These are phyloP conservation scores for Melanopsichium pennsylvanicum DNA, from an alignment of 1,284 basidiomycete species.

Conservation along the genomic window DNA sequence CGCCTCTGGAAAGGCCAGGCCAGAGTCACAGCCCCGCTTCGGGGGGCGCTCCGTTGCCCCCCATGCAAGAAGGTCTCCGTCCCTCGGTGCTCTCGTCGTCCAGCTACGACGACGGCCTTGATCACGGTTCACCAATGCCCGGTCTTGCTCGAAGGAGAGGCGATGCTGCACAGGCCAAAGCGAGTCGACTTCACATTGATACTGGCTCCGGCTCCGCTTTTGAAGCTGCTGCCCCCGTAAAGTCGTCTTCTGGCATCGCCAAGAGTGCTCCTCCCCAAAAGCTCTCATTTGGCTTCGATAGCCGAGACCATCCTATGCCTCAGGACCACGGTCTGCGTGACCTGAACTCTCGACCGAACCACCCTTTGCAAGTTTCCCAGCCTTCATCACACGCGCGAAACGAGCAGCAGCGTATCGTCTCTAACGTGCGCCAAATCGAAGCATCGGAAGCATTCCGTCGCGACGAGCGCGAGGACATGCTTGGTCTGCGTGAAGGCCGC, in stretches of 20 bases:
- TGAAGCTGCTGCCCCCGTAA: slow-evolving; percentile 7
- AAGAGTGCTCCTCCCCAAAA: slow-evolving; percentile 62
- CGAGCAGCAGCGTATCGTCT: slow-evolving; percentile 36
- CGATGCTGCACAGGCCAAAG: slow-evolving; percentile 59
- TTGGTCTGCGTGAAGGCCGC: slow-evolving; percentile 30
- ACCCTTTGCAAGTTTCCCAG: slow-evolving; percentile 8
- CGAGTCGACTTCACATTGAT: slow-evolving; percentile 57
- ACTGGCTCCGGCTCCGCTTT: slow-evolving; percentile 25
- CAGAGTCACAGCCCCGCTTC: slow-evolving; percentile 35
- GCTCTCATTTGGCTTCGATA: slow-evolving; percentile 48
- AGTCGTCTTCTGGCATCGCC: slow-evolving; percentile 26
- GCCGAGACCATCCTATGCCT: slow-evolving; percentile 26
- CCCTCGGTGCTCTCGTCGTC: slow-evolving; percentile 34
- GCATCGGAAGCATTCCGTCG: slow-evolving; percentile 15
- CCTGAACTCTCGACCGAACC: slow-evolving; percentile 12
- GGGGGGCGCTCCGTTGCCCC: slow-evolving; percentile 27
- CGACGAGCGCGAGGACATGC: slow-evolving; percentile 31
- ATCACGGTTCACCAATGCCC: slow-evolving; percentile 31
- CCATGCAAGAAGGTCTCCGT: slow-evolving; percentile 32
- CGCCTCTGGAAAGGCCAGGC: slow-evolving; percentile 25
- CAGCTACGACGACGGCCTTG: slow-evolving; percentile 33
- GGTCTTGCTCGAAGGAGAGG: slow-evolving; percentile 58
- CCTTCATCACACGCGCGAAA: slow-evolving; percentile 9
- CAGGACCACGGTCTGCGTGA: slow-evolving; percentile 25
- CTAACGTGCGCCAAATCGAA: slow-evolving; percentile 14